phyloP scores from a whole-genome alignment of 2,329 filamentous ascomycete genomes.

The Calcarisporium arbuscula region DNA sequence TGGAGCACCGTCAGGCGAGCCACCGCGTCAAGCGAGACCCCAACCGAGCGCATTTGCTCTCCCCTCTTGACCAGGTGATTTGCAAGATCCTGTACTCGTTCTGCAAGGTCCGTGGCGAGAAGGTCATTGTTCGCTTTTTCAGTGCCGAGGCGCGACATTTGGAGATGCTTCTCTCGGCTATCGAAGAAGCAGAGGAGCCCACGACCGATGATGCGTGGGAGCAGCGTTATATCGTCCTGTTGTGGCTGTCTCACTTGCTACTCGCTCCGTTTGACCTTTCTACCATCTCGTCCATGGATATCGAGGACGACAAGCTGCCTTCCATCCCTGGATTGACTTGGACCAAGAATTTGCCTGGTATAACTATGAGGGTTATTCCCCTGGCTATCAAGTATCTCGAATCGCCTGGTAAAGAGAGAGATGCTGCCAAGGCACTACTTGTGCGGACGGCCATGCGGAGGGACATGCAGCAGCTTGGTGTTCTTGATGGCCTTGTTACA shows the following conservation, averaged over 20 bases:
- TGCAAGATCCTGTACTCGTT: slow-evolving; percentile 79
- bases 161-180: slow-evolving; percentile 68
- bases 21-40: slow-evolving; percentile 30
- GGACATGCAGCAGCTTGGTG: slow-evolving; percentile 76
- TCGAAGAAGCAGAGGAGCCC: slow-evolving; percentile 53
- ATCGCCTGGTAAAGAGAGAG: slow-evolving; percentile 77
- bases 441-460: slow-evolving; percentile 75
- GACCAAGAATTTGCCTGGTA: slow-evolving; percentile 56
- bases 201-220: no score
- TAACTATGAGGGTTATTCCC: slow-evolving; percentile 64
- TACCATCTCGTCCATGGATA: slow-evolving; percentile 65
- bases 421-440: slow-evolving; percentile 77
- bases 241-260: slow-evolving; percentile 81
- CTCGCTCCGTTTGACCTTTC: slow-evolving; percentile 85
- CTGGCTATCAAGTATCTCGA: slow-evolving; percentile 66
- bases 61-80: slow-evolving; percentile 62
- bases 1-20: slow-evolving; percentile 52
- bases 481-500: slow-evolving; percentile 60
- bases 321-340: slow-evolving; percentile 45
- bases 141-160: slow-evolving; percentile 85
- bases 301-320: slow-evolving; percentile 38
- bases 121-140: slow-evolving; percentile 84
- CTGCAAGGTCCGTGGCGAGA: slow-evolving; percentile 90
- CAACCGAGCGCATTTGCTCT: slow-evolving; percentile 33
- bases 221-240: slow-evolving; percentile 76